phyloP scores from a whole-genome alignment of 331 rosid species.

The Quercus lobata region DNA sequence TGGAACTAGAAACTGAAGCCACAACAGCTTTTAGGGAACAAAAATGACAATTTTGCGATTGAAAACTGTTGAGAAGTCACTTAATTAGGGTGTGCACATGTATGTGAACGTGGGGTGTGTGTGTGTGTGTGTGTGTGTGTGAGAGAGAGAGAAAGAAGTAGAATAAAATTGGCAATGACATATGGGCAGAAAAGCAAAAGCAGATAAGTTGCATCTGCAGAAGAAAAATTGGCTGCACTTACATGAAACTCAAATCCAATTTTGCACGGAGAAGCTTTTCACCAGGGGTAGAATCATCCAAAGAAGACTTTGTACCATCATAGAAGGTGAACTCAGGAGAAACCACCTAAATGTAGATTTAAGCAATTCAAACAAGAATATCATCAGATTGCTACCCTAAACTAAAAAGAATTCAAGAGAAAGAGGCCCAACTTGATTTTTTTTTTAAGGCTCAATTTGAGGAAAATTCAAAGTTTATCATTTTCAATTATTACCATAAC shows the following conservation, averaged over 20 bases:
- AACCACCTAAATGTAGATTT: conserved; percentile 58
- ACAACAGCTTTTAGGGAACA: not conserved
- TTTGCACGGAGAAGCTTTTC: conserved; percentile 99
- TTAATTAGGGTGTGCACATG: not conserved
- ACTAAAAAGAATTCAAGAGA: not conserved
- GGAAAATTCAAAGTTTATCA: not conserved
- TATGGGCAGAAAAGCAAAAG: not conserved
- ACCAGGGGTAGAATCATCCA: conserved; percentile 74
- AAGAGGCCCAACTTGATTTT: conserved; percentile 1
- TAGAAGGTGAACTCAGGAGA: conserved; percentile 94
- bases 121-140: not conserved
- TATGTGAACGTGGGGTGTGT: not conserved
- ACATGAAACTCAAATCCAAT: conserved; percentile 96
- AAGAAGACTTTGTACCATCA: conserved; percentile 88
- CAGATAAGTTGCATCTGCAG: not conserved
- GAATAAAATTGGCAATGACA: not conserved
- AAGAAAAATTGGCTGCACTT: conserved; percentile 27
- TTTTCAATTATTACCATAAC: not conserved
- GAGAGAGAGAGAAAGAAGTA: not conserved
- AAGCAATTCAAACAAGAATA: conserved; percentile 2
- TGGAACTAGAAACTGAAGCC: not conserved
- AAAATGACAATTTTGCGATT: not conserved
- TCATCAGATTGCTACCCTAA: conserved; percentile 22
- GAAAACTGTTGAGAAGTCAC: not conserved
- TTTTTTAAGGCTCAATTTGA: not conserved